Conservation (phyloP, 495 filamentous ascomycete genomes). For the Tuber aestivum region DNA sequence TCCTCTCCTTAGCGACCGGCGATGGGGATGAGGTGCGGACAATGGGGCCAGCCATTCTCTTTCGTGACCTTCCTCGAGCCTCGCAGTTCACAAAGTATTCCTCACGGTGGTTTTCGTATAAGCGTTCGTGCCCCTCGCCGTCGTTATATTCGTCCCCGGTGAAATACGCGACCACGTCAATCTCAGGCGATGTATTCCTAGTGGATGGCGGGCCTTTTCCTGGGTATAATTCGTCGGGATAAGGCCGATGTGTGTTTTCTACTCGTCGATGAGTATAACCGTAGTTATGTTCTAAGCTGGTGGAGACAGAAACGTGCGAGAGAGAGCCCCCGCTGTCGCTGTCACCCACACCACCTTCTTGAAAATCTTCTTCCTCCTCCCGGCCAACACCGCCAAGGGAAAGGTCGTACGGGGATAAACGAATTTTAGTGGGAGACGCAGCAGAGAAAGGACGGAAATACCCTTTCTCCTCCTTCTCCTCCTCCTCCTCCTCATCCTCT, state of each 20-base stretch:
- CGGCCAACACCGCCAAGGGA: constrained; percentile 19
- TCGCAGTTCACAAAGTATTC: constrained; percentile 7
- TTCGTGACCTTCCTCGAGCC: constrained; percentile 23
- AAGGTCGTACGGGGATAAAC: constrained; percentile 15
- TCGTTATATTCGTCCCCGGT: constrained; percentile 18
- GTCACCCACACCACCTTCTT: constrained; percentile 35
- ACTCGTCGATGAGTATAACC: not conserved
- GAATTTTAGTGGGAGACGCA: not conserved
- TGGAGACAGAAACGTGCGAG: constrained; percentile 32
- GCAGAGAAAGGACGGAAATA: constrained; percentile 16
- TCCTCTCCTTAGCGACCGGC: constrained; percentile 18
- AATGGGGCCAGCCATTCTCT: constrained; percentile 27
- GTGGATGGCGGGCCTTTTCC: constrained; percentile 25
- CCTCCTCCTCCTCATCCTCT: constrained; percentile 28
- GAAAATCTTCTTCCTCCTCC: constrained; percentile 23
- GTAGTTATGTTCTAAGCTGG: not conserved
- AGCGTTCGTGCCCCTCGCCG: constrained; percentile 12
- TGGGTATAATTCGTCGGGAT: constrained; percentile 24
- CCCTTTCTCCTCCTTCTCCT: constrained; percentile 29
- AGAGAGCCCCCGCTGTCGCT: constrained; percentile 37
- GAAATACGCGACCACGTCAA: constrained; percentile 24
- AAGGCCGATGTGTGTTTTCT: not conserved
- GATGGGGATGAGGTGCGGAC: constrained; percentile 15
- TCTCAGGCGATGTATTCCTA: constrained; percentile 28
- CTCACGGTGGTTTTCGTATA: not conserved